Evolutionary conservation across 192 early-diverging fungal species (phyloP).

Genomic region (Podila minutissima): DNA sequence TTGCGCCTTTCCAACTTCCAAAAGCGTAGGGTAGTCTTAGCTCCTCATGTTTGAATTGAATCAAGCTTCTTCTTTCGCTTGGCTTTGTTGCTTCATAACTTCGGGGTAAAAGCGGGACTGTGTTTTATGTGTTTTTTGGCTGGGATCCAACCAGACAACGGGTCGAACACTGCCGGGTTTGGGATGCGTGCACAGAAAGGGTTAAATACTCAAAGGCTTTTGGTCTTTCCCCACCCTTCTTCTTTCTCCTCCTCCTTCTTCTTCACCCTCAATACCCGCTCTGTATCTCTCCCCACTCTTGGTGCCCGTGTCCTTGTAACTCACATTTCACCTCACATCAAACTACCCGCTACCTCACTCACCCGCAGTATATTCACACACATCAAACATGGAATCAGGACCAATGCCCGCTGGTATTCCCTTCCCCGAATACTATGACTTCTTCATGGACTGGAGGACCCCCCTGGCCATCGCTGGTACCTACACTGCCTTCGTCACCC

Average conservation of each 20-base stretch:
- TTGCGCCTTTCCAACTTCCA: neutral
- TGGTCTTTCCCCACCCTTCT: neutral
- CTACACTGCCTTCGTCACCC: conserved; percentile 56
- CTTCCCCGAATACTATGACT: conserved; percentile 74
- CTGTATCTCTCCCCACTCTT: neutral
- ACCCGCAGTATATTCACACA: neutral
- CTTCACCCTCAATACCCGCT: neutral
- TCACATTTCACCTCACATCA: neutral
- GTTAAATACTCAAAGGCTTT: neutral
- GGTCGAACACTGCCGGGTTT: too few relatives aligned
- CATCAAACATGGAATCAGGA: conserved; percentile 36
- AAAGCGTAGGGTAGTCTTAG: conserved; percentile 1
- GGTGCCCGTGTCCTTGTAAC: too few relatives aligned
- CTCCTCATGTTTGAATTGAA: too few relatives aligned
- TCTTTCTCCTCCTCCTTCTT: neutral
- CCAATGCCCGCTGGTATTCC: conserved; percentile 63
- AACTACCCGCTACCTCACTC: neutral
- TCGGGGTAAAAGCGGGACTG: too few relatives aligned
- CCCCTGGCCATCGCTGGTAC: conserved; percentile 63
- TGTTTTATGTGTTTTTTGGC: too few relatives aligned
- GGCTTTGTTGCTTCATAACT: neutral
- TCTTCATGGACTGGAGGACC: conserved; percentile 78
- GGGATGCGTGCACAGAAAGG: neutral
- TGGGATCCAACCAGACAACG: too few relatives aligned
- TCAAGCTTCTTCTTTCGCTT: neutral